Base-by-base conservation (phyloP, 139 green algal genomes). In the Micractinium sp. region DNA sequence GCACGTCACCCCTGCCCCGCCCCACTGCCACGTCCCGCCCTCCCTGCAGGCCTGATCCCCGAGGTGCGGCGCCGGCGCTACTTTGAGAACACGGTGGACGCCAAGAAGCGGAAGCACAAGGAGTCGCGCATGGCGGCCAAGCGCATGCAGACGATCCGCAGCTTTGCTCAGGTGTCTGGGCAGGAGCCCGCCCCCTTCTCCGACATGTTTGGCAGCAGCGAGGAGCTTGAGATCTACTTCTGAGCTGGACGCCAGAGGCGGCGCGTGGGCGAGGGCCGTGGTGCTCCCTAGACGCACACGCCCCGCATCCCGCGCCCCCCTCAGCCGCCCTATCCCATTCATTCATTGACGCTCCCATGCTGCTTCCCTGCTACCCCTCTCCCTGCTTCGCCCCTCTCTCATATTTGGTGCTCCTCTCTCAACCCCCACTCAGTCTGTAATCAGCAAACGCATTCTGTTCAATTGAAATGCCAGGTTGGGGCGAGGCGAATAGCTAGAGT, bases 41-140 rank as follows among this genome's bases (percentile, higher is more conserved):
- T 18, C 79, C 60, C 82, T 41, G 73, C 85, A 85, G 90, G 90
- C 69, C 33, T 92, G 29, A 89, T 92, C 38, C 90, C 88, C 61
- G 90, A 92, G 87, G 88, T 94, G 76, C 89, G 92, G 23, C 74
- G 92, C 41, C 89, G 92, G 38, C 85, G 91, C 5, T 93, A 94
- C 85, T 94, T 94, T 83, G 92, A 94, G 81, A 93, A 94, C 77
- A 82, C 86, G 0, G 92, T 92, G 67, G 92, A 94, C 81, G 56
- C 67, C 16, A 94, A 93, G 83, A 94, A 94, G 89, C 88, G 92
- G 71, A 94, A 94, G 83, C 36, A 81, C 53, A 88, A 89, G 86
- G 92, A 94, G 77, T 41, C 47, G 36, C 56, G 89, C 80, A 87
- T 93, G 63, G 89, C 89, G 27, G 74, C 67, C 15, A 93, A 92